These are phyloP conservation scores for Pythium diclinum DNA, from an alignment of 352 stramenopile species.

Conservation along the genomic window DNA sequence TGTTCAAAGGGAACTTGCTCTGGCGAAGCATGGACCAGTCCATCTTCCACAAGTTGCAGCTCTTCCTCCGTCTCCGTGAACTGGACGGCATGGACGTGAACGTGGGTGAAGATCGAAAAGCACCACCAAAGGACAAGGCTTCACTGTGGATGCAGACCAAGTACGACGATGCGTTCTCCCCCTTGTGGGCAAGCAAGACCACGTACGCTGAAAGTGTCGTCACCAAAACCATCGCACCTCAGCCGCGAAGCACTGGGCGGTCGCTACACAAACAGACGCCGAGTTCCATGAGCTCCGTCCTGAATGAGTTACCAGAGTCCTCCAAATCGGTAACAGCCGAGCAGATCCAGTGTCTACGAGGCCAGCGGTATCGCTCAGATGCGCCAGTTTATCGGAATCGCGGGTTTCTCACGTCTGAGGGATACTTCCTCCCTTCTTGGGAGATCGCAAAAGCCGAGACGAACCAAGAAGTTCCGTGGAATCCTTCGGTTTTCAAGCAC, in stretches of 20 bases:
- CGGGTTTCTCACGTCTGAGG: conserved; percentile 46
- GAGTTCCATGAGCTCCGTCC: conserved; percentile 36
- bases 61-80: conserved; percentile 52
- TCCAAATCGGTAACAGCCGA: background rate
- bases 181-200: conserved; percentile 61
- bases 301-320: conserved; percentile 24
- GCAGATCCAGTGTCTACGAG: conserved; percentile 5
- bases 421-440: conserved; percentile 40
- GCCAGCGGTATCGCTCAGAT: conserved; percentile 23
- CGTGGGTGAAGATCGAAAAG: too few species aligned
- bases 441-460: conserved; percentile 28
- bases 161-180: conserved; percentile 60
- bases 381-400: conserved; percentile 51
- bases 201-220: conserved; percentile 57
- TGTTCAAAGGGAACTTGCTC: conserved; percentile 55
- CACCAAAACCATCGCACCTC: conserved; percentile 22
- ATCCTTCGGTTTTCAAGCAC: conserved; percentile 35
- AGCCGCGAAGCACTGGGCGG: conserved; percentile 32
- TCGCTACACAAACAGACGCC: conserved; percentile 55
- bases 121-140: background rate
- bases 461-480: conserved; percentile 43
- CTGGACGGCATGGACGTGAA: conserved; percentile 44
- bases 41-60: conserved; percentile 39
- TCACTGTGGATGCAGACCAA: conserved; percentile 45
- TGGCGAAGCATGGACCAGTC: conserved; percentile 41